Conservation (phyloP, 495 filamentous ascomycete genomes). For the Penicillium soppii region DNA sequence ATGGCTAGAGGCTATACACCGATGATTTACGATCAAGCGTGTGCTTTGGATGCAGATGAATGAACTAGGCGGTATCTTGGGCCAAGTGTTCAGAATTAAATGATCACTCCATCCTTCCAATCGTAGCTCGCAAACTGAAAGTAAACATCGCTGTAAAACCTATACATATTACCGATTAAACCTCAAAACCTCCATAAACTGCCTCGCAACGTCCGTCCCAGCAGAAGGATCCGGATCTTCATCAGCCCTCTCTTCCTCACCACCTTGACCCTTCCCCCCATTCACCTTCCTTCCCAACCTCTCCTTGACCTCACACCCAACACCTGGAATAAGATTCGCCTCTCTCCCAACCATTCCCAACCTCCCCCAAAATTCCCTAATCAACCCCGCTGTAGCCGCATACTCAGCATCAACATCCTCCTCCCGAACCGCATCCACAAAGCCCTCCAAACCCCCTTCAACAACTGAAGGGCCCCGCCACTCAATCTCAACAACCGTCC, state of each 20-base stretch:
- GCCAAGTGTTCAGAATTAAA: slow-evolving; percentile 10
- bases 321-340: slow-evolving; percentile 41
- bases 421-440: neutral
- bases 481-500: slow-evolving; percentile 45
- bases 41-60: slow-evolving; percentile 25
- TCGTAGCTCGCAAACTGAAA: no score
- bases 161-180: slow-evolving; percentile 41
- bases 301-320: slow-evolving; percentile 42
- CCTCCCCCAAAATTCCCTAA: slow-evolving; percentile 43
- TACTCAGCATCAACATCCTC: slow-evolving; percentile 44
- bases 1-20: slow-evolving; percentile 24
- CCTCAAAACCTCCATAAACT: slow-evolving; percentile 49
- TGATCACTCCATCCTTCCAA: neutral
- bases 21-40: slow-evolving; percentile 34
- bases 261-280: no score
- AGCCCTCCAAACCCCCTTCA: slow-evolving; percentile 22
- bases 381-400: slow-evolving; percentile 36
- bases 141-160: no score
- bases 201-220: slow-evolving; percentile 45
- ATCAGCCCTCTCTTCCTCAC: slow-evolving; percentile 25
- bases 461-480: slow-evolving; percentile 43
- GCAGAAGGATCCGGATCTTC: slow-evolving; percentile 37
- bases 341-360: slow-evolving; percentile 38
- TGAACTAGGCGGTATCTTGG: slow-evolving; percentile 10
- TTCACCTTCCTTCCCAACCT: slow-evolving; percentile 23